Conservation (phyloP, 2,329 filamentous ascomycete species). For the Lizonia empirigonia region DNA sequence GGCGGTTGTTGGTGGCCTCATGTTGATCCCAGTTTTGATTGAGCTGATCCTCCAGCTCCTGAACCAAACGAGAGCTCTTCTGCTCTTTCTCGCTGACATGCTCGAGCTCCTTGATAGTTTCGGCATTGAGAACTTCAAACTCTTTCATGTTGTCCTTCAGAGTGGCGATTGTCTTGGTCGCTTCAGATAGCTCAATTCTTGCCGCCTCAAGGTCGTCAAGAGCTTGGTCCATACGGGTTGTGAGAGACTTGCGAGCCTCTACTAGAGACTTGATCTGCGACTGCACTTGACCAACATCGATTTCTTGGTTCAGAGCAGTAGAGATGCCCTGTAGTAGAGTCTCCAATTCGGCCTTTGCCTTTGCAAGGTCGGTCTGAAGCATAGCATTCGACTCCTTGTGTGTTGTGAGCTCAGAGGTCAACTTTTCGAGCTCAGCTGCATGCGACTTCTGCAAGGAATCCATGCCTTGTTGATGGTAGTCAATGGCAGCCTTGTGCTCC, state of each 20-base stretch:
- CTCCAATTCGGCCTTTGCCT: constrained; percentile 63
- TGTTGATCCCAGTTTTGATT: constrained; percentile 95
- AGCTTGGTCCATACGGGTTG: constrained; percentile 50
- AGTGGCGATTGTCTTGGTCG: constrained; percentile 45
- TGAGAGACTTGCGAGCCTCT: constrained; percentile 53
- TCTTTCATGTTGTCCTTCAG: constrained; percentile 54
- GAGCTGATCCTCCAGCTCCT: constrained; percentile 96
- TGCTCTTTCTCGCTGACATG: constrained; percentile 70
- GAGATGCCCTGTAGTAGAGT: constrained; percentile 69
- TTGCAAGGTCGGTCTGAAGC: constrained; percentile 63
- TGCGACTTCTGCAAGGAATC: constrained; percentile 61
- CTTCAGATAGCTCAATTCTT: constrained; percentile 51
- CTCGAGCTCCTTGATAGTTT: constrained; percentile 63
- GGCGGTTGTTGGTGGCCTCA: constrained; percentile 79
- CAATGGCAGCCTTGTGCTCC: constrained; percentile 60
- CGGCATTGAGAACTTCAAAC: constrained; percentile 57
- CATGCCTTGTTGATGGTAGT: constrained; percentile 60
- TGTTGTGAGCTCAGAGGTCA: constrained; percentile 42
- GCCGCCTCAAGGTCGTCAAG: constrained; percentile 50
- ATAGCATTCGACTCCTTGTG: constrained; percentile 40
- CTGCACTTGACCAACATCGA: constrained; percentile 49
- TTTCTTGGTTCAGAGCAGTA: constrained; percentile 68
- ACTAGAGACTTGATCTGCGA: constrained; percentile 52
- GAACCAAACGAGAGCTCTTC: constrained; percentile 89
- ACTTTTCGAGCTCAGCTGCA: constrained; percentile 59